These are phyloP conservation scores for Lophium mytilinum DNA, from an alignment of 495 filamentous ascomycete species.

Conservation along the genomic window DNA sequence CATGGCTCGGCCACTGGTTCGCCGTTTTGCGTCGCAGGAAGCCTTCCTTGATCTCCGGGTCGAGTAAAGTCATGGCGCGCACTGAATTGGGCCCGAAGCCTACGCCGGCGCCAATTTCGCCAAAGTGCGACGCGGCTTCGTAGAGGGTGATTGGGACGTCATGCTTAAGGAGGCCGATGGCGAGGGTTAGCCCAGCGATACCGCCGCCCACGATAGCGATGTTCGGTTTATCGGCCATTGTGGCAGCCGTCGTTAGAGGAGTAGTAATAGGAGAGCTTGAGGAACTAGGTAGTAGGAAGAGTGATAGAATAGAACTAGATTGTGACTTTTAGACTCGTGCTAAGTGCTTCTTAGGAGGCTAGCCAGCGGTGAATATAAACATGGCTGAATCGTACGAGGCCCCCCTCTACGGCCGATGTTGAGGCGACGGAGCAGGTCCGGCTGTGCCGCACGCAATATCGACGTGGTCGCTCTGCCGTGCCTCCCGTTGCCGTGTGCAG, in stretches of 20 bases:
- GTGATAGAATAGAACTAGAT: too few relatives aligned
- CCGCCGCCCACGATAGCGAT: slow-evolving; percentile 20
- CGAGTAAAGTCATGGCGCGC: slow-evolving; percentile 47
- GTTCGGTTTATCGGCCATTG: slow-evolving; percentile 6
- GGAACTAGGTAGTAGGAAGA: too few relatives aligned
- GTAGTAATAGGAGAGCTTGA: not conserved
- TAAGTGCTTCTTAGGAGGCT: too few relatives aligned
- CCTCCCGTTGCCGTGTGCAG: too few relatives aligned
- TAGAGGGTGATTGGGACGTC: slow-evolving; percentile 15
- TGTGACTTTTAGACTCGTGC: too few relatives aligned
- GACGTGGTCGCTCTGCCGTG: too few relatives aligned
- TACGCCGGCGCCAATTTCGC: slow-evolving; percentile 54
- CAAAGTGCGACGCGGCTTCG: slow-evolving; percentile 27
- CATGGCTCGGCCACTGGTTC: slow-evolving; percentile 11
- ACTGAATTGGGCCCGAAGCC: slow-evolving; percentile 52
- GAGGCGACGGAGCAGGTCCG: too few relatives aligned
- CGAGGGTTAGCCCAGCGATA: slow-evolving; percentile 16
- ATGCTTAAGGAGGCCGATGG: slow-evolving; percentile 16
- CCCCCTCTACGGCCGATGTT: too few relatives aligned
- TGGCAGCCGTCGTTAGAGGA: not conserved
- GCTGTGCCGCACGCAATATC: too few relatives aligned
- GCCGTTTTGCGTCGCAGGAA: slow-evolving; percentile 33
- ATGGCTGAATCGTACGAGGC: too few relatives aligned
- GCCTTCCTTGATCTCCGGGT: slow-evolving; percentile 39
- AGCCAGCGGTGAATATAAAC: too few relatives aligned